Base-by-base conservation (phyloP, 2,329 filamentous ascomycete genomes). In the Thelonectria olida region DNA sequence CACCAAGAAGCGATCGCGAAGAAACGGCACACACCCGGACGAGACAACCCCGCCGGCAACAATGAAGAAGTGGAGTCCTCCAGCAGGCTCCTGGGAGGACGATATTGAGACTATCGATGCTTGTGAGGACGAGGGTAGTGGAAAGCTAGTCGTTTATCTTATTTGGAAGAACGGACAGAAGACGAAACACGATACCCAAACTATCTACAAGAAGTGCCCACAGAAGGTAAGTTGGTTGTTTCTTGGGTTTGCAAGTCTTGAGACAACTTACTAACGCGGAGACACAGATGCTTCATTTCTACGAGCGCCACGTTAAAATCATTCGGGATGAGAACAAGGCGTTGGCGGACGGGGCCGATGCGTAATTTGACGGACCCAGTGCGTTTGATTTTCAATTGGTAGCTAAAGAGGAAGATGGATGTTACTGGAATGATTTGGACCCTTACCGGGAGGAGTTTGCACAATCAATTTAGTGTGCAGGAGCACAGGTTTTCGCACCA, bases 31-130 rank as follows among this genome's bases (percentile, higher is more conserved):
- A 50, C 82, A 89, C 65, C 85, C 85, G 0, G 73, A 70, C 2
- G 80, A 82, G 2, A 72, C 79, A 13, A 82, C 82, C 8, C 81
- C 86, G 0, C 84, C 86, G 0, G 76, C 77, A 1, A 80, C 79
- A 25, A 74, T 73, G 2, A 79, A 78, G 55, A 77, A 77, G 54
- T 93, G 90, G 85, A 85, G 84, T 58, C 89, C 90, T 2, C 92
- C 92, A 0, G 81, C 84, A 2, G 92, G 92, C 7, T 89, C 84
- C 28, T 96, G 92, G 92, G 92, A 96, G 67, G 86, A 92, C 10
- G 83, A 91, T 2, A 86, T 95, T 22, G 82, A 85, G 19, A 81
- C 81, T 1, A 88, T 96, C 28, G 91, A 93, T 66, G 91, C 90
- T 1, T 90, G 91, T 58, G 86, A 92, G 68, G 88, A 92, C 67